Conservation (phyloP, 2,329 filamentous ascomycete species). For the Colletotrichum chrysophilum region DNA sequence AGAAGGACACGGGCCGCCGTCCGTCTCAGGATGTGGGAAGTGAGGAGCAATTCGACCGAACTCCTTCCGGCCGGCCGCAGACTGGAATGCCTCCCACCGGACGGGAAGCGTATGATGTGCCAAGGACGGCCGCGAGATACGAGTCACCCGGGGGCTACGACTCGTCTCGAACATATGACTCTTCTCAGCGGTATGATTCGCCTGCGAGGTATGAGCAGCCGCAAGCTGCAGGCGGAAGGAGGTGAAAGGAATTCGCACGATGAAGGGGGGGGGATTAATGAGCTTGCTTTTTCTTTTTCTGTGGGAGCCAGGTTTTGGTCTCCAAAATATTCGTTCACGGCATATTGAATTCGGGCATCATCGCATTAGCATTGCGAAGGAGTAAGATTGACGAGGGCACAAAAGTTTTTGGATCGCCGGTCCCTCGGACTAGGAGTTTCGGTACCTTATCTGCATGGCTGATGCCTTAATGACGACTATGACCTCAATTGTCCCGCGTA, state of each 20-base stretch:
- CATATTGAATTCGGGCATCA: not conserved
- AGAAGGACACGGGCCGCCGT: slow-evolving; percentile 21
- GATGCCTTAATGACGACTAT: slow-evolving; percentile 16
- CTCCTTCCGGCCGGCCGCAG: not conserved
- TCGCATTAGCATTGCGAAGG: slow-evolving; percentile 1
- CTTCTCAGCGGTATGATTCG: slow-evolving; percentile 6
- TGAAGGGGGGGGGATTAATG: not conserved
- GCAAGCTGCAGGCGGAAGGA: not conserved
- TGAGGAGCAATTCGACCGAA: slow-evolving; percentile 3
- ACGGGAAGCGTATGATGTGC: slow-evolving; percentile 17
- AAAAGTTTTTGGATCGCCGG: slow-evolving; percentile 1
- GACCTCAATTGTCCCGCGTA: not conserved
- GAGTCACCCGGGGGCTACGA: slow-evolving; percentile 9
- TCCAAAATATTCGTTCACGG: not conserved
- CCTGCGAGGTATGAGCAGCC: slow-evolving; percentile 2
- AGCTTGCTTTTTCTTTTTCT: not conserved
- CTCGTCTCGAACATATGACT: slow-evolving; percentile 1
- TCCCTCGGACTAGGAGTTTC: not conserved
- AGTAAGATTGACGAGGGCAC: slow-evolving; percentile 1
- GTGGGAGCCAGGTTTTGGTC: not conserved
- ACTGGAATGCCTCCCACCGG: slow-evolving; percentile 6
- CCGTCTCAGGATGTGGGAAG: not conserved
- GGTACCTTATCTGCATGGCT: not conserved
- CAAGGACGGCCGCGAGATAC: not conserved
- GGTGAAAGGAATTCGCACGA: not conserved